Base-by-base conservation (phyloP, 1,139 yeast genomes). In the Nadsonia starkeyi-henricii region DNA sequence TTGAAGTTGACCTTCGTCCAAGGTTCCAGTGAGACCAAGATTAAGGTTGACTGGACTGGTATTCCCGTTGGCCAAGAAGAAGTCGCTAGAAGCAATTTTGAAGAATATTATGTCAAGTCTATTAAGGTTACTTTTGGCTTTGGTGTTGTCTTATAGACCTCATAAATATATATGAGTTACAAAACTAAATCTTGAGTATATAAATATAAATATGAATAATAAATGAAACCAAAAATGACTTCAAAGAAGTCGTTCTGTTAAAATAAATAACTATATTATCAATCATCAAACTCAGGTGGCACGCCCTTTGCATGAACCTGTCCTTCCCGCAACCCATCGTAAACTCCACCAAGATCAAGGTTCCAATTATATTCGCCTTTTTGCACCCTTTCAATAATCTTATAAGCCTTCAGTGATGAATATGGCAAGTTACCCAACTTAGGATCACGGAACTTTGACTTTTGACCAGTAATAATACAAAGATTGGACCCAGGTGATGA, bases 41-140 rank as follows among this genome's bases (percentile, higher is more conserved):
- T 89, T 70, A 77, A 81, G 52, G 91, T 88, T 39, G 72, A 74
- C 51, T 85, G 91, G 77, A 71, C 78, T 20, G 96, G 96, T n/a
- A 81, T 91, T 47, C 98, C 98, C 20, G 73, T 91, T 45, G 98
- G 97, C n/a, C 93, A 93, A 62, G 97, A 91, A 64, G 98, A 91
- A 51, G 73, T 83, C 51, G 96, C 85, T 43, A 77, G 79, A 60
- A 76, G 72, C 44, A 91, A 91, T 66, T 91, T 93, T 61, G 88
- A 86, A 57, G 88, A 85, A 54, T 85, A 86, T 65, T 91, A 91
- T 63, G 79, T 89, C 51, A 79, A 81, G 64, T 77, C 95, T 9
- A 88, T 91, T 61, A 91, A 88, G 70, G 62, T 86, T 44, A 83
- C 96, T 0, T 91, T 91, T 66, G 97, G 98, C 1, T 89, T 84